phyloP scores from a whole-genome alignment of 257 asterid genomes.

The Fraxinus excelsior region DNA sequence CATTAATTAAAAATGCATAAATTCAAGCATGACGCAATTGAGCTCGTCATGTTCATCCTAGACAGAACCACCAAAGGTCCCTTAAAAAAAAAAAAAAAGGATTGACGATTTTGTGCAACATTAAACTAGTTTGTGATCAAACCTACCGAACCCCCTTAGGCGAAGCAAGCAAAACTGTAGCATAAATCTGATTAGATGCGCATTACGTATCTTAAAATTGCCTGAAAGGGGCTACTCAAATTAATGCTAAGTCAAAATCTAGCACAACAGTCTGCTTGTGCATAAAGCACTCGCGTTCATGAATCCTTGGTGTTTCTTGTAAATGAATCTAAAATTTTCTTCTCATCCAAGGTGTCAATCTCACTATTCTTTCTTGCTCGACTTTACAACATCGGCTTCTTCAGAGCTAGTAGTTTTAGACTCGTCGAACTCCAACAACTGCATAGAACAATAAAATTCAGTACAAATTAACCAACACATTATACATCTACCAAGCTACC shows the following conservation, averaged over 20 bases:
- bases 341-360: not conserved
- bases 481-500: not conserved
- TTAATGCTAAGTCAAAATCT: conserved; percentile 25
- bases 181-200: conserved; percentile 19
- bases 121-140: not conserved
- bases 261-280: conserved; percentile 33
- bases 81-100: too few relatives aligned
- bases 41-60: too few relatives aligned
- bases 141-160: not conserved
- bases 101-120: not conserved
- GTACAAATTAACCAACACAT: not conserved
- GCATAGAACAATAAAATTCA: not conserved
- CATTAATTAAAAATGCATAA: too few relatives aligned
- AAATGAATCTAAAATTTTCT: not conserved
- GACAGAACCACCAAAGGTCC: too few relatives aligned
- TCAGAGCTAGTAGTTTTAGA: conserved; percentile 16
- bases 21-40: too few relatives aligned
- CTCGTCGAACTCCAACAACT: conserved; percentile 36
- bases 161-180: not conserved
- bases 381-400: conserved; percentile 16
- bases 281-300: conserved; percentile 19
- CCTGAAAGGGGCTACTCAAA: not conserved
- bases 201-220: conserved; percentile 21
- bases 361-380: conserved; percentile 30
- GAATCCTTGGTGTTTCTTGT: not conserved